These are phyloP conservation scores for Reutealis trisperma DNA, from an alignment of 345 rosid species.

Conservation along the genomic window DNA sequence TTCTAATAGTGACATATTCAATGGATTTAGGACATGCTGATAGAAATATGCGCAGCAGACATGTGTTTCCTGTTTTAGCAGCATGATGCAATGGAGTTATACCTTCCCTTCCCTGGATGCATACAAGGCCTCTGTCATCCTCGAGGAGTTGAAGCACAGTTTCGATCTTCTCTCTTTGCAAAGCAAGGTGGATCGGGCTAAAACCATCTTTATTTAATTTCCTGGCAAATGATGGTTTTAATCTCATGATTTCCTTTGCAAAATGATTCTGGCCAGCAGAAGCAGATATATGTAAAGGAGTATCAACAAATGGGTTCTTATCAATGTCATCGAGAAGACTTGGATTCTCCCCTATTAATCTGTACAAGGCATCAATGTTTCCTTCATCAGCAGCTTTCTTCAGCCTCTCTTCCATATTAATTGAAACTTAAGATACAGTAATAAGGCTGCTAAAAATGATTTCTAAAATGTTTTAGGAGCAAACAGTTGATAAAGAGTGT, in stretches of 20 bases:
- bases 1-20: slow-evolving; percentile 14
- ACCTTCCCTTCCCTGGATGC: slow-evolving; percentile 25
- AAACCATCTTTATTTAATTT: slow-evolving; percentile 32
- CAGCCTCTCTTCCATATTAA: no score
- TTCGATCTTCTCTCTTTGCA: slow-evolving; percentile 11
- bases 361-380: slow-evolving; percentile 22
- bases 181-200: slow-evolving; percentile 38
- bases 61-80: neutral
- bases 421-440: no score
- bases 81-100: slow-evolving; percentile 23
- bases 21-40: slow-evolving; percentile 21
- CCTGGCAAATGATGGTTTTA: slow-evolving; percentile 39
- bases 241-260: slow-evolving; percentile 32
- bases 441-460: no score
- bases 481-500: no score
- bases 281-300: slow-evolving; percentile 42
- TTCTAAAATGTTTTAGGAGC: no score
- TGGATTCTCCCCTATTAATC: slow-evolving; percentile 9
- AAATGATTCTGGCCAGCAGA: slow-evolving; percentile 28
- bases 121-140: slow-evolving; percentile 16
- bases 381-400: slow-evolving; percentile 17
- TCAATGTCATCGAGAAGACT: slow-evolving; percentile 18
- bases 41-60: neutral
- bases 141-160: slow-evolving; percentile 8
- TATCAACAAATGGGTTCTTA: slow-evolving; percentile 27